These are phyloP conservation scores for Puccinia triticina DNA, from an alignment of 1,284 basidiomycete genomes.

Conservation along the genomic window DNA sequence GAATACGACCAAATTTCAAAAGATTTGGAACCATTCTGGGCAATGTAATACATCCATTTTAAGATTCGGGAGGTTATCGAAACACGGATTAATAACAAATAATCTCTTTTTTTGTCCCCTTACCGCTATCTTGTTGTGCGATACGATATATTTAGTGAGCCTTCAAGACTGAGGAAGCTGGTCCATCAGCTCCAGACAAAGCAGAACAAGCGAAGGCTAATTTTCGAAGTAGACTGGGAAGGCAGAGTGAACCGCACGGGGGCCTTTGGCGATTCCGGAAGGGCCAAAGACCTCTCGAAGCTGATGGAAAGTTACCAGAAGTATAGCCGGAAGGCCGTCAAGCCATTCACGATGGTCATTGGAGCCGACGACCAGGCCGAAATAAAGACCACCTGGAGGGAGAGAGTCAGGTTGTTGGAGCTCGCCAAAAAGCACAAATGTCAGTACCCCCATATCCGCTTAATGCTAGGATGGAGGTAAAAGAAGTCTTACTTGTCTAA, in stretches of 20 bases:
- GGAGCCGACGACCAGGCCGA: constrained; percentile 62
- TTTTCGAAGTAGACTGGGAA: constrained; percentile 9
- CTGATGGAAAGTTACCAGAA: constrained; percentile 33
- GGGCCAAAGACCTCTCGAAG: constrained; percentile 6
- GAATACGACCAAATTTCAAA: constrained; percentile 58
- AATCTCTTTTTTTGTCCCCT: background rate
- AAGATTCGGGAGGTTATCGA: background rate
- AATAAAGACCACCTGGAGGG: constrained; percentile 62
- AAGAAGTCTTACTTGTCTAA: no score
- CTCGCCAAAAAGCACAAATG: constrained; percentile 61
- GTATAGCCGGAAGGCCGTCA: background rate
- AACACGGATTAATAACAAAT: background rate
- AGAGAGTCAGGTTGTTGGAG: constrained; percentile 61
- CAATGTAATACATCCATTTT: constrained; percentile 34
- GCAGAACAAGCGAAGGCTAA: background rate
- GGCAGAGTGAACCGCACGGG: constrained; percentile 24
- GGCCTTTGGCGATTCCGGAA: constrained; percentile 1
- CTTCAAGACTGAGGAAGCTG: constrained; percentile 11
- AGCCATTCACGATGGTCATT: constrained; percentile 26
- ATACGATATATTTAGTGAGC: background rate
- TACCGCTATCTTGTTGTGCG: background rate
- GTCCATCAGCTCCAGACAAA: constrained; percentile 10
- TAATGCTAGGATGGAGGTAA: background rate
- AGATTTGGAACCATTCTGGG: constrained; percentile 54
- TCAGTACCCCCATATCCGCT: constrained; percentile 54